These are phyloP conservation scores for Cucurbitaria berberidis DNA, from an alignment of 2,329 filamentous ascomycete genomes.

Conservation along the genomic window DNA sequence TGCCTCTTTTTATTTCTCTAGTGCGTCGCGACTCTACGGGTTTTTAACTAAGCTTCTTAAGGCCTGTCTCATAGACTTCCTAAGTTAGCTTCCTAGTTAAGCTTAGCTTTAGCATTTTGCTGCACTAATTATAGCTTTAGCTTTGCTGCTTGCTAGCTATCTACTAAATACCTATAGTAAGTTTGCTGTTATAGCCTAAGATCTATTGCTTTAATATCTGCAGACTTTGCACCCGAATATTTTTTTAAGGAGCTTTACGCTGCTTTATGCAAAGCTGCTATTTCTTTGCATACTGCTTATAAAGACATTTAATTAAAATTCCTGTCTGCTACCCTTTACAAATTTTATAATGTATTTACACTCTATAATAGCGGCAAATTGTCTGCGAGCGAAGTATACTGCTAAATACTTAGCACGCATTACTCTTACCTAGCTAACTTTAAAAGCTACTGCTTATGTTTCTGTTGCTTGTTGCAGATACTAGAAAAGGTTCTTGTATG, in stretches of 20 bases:
- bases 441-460: conserved; percentile 17
- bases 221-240: conserved; percentile 13
- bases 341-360: no score
- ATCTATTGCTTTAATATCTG: not conserved
- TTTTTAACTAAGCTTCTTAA: conserved; percentile 21
- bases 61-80: conserved; percentile 27
- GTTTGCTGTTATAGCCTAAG: not conserved
- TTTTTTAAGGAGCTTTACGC: conserved; percentile 13
- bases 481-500: conserved; percentile 21
- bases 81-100: conserved; percentile 26
- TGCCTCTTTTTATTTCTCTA: conserved; percentile 17
- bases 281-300: conserved; percentile 9
- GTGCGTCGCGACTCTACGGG: conserved; percentile 17
- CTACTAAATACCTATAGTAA: conserved; percentile 29
- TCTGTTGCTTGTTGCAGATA: conserved; percentile 21
- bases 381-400: not conserved
- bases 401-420: conserved; percentile 1
- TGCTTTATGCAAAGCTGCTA: conserved; percentile 5
- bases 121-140: conserved; percentile 30
- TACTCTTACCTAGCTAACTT: conserved; percentile 10
- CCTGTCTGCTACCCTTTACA: not conserved
- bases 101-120: conserved; percentile 28
- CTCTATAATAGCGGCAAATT: not conserved
- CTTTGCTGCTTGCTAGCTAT: conserved; percentile 31
- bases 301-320: conserved; percentile 9